A percentile compares a stretch with the other conserved stretches of the same genome.
Evolutionary conservation across 2,329 filamentous ascomycete species (phyloP).

Genomic region (Sarocladium brachiariae): DNA sequence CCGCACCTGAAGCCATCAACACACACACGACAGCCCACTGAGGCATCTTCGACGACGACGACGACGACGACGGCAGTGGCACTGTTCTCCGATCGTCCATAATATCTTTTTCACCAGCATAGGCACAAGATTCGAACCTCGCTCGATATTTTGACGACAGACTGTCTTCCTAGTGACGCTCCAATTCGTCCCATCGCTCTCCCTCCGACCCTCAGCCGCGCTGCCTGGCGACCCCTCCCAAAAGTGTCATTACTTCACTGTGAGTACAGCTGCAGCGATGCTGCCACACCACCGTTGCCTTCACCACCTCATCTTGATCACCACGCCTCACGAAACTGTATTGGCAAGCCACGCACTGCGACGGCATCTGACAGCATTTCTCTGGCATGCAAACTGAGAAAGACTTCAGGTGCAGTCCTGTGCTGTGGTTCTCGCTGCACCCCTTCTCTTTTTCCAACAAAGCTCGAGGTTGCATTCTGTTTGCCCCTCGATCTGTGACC

Average conservation of each 20-base stretch:
- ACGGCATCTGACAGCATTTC: neutral
- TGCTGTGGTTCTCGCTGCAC: neutral
- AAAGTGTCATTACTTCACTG: slow-evolving; percentile 3
- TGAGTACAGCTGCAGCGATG: neutral
- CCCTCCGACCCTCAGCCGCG: neutral
- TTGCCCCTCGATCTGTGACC: neutral
- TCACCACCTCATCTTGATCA: neutral
- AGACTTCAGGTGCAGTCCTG: neutral
- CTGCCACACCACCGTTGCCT: neutral
- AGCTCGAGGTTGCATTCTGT: neutral
- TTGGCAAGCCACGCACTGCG: no score
- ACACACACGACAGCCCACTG: slow-evolving; percentile 10
- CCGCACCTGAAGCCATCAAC: slow-evolving; percentile 11
- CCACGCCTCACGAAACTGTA: no score
- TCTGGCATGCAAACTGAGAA: neutral
- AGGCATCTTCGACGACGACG: slow-evolving; percentile 9
- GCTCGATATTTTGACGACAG: neutral
- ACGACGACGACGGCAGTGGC: no score
- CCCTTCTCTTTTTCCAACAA: neutral
- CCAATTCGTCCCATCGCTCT: neutral
- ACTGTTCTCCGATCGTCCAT: slow-evolving; percentile 7
- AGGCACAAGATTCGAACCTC: neutral
- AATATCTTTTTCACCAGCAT: neutral
- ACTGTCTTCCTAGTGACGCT: neutral
- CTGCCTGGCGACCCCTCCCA: slow-evolving; percentile 8